Conservation (phyloP, 495 filamentous ascomycete genomes). For the Penicillium coprophilum region DNA sequence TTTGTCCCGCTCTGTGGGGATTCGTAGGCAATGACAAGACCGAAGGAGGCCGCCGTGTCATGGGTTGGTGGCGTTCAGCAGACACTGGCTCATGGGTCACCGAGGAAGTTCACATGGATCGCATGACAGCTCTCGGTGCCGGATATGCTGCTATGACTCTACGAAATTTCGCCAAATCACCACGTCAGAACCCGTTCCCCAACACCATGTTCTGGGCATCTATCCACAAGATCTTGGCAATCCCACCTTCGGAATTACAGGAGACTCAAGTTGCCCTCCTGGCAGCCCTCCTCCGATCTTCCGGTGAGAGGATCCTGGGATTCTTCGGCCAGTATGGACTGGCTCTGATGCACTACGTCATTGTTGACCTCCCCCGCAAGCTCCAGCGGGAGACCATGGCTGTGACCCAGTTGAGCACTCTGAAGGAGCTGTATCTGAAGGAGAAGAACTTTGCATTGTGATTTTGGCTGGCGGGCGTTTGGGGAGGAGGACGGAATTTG, state of each 20-base stretch:
- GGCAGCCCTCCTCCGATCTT: constrained; percentile 70
- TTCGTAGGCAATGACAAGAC: constrained; percentile 75
- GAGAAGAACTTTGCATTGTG: constrained; percentile 58
- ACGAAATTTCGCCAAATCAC: constrained; percentile 71
- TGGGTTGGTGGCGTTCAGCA: constrained; percentile 74
- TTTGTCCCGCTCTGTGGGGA: constrained; percentile 86
- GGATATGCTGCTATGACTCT: constrained; percentile 81
- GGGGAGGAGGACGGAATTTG: background rate
- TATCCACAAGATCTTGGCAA: constrained; percentile 70
- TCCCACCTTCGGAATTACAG: constrained; percentile 62
- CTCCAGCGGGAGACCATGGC: constrained; percentile 50
- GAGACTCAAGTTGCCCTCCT: constrained; percentile 79
- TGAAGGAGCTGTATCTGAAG: constrained; percentile 57
- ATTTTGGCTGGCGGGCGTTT: constrained; percentile 13
- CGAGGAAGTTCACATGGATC: constrained; percentile 69
- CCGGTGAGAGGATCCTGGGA: constrained; percentile 66
- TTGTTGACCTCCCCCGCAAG: constrained; percentile 65
- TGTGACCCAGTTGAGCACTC: constrained; percentile 56
- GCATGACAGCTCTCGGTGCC: constrained; percentile 80
- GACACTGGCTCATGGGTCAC: constrained; percentile 52
- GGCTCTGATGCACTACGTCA: constrained; percentile 59
- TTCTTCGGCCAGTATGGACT: constrained; percentile 74
- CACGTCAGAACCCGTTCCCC: constrained; percentile 72
- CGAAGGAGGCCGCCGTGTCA: constrained; percentile 58
- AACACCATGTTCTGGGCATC: constrained; percentile 77